These are phyloP conservation scores for Agastache rugosa DNA, from an alignment of 257 asterid species.

Conservation along the genomic window DNA sequence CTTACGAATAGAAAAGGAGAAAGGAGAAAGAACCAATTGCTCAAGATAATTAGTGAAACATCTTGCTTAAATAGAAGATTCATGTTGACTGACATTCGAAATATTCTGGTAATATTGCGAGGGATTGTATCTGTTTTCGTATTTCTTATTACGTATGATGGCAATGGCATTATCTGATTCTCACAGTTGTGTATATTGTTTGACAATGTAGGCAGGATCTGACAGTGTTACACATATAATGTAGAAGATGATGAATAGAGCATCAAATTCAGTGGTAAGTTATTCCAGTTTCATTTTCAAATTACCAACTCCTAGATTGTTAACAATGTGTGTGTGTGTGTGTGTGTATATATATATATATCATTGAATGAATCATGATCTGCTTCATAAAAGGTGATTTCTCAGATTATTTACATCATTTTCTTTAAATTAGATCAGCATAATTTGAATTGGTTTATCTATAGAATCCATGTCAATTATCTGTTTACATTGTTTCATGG, in stretches of 20 bases:
- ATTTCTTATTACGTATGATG: background rate
- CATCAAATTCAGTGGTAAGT: background rate
- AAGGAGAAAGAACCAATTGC: background rate
- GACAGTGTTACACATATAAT: background rate
- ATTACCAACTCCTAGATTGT: background rate
- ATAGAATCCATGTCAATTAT: background rate
- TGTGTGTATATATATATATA: too few species aligned
- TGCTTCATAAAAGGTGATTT: background rate
- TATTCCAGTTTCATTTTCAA: background rate
- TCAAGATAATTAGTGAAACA: background rate
- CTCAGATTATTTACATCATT: background rate
- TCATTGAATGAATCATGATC: background rate
- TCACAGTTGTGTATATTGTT: background rate
- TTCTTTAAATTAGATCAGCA: background rate
- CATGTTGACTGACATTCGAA: background rate
- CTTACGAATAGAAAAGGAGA: background rate
- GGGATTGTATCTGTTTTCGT: background rate
- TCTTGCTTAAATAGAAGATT: constrained; percentile 16
- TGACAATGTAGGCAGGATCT: background rate
- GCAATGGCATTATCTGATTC: background rate
- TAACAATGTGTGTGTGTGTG: too few species aligned
- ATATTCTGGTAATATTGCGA: background rate
- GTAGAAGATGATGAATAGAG: background rate
- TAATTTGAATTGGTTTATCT: background rate
- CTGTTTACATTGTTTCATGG: background rate